These are phyloP conservation scores for Calocybe indica DNA, from an alignment of 768 basidiomycete genomes.

Conservation along the genomic window DNA sequence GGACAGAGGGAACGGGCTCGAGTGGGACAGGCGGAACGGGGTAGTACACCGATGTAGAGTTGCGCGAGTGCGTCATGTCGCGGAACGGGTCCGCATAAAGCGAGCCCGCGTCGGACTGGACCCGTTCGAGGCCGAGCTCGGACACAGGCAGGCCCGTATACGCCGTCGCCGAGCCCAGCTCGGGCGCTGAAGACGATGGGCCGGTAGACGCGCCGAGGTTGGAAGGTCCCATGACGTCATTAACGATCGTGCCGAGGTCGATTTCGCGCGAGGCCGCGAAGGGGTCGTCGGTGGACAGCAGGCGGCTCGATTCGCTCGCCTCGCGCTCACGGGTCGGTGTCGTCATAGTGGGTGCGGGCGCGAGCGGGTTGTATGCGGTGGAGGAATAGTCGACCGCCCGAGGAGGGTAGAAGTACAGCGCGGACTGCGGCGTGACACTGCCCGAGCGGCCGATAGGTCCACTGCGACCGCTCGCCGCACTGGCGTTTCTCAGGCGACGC, in stretches of 20 bases:
- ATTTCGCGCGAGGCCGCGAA: conserved; percentile 18
- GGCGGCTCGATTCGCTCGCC: neutral
- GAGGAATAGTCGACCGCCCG: neutral
- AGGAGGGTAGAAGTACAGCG: neutral
- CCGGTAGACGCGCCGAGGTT: neutral
- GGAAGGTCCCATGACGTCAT: conserved; percentile 43
- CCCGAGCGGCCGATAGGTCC: neutral
- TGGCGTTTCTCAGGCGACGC: conserved; percentile 1
- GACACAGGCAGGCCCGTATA: neutral
- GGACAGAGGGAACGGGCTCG: no score
- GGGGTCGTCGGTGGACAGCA: neutral
- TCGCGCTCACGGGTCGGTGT: neutral
- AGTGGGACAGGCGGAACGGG: neutral
- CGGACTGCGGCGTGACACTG: neutral
- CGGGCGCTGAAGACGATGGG: neutral
- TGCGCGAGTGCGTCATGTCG: neutral
- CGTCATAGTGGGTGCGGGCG: neutral
- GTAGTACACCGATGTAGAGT: neutral
- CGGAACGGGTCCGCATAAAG: neutral
- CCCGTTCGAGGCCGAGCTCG: neutral
- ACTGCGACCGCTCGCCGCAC: conserved; percentile 6
- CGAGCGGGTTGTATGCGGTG: neutral
- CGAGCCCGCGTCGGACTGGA: neutral
- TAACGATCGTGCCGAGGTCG: conserved; percentile 34
- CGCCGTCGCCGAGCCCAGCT: neutral